Evolutionary conservation across 257 asterid species (phyloP), one percentile per base, ranked within the genome.

Genomic region (Eustoma russellianum): DNA sequence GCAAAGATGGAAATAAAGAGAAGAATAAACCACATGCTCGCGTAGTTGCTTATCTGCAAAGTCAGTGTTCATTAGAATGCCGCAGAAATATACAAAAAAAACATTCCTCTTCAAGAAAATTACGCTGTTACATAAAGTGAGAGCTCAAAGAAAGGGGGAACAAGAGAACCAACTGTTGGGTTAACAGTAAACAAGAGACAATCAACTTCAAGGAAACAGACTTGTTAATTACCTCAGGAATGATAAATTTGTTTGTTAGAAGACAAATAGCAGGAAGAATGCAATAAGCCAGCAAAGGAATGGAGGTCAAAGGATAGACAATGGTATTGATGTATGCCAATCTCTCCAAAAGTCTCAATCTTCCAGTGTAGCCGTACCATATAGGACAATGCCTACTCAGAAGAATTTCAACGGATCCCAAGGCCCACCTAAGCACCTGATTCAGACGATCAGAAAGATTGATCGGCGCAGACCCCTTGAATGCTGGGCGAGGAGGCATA

Each of bases 351-450:
- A 74, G 67, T 71, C 69, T 88, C 61, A 88, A 71, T 61, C 70
- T 80, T 48, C 95, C 95, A 7, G 60, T 71, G 72, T 85, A 83
- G 53, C 95, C 97, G 38, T 85, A 85, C 97, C 97, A 88, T 68
- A 88, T 79, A 5, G 95, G 97, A 58, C 95, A 85, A 83, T 88
- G 97, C 70, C 95, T 69, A 57, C 97, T 88, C 38, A 88, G 76
- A 56, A 88, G 74, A 63, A 88, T 88, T 68, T 88, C 97, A 53
- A 88, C 73, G 64, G 97, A 88, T 12, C 97, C 97, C 45, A 88
- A 66, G 55, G 97, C 97, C 97, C 97, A 89, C 45, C 97, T 75
- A 59, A 89, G 97, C 48, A 89, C 95, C 71, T 89, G 97, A 78
- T 89, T 83, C 60, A 89, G 65, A 72, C 97, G 92, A 77, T 89